Percentiles rank a stretch among this genome's conserved stretches.
Evolutionary conservation across 768 basidiomycete genomes (phyloP).

Genomic region (Amanita rubescens): DNA sequence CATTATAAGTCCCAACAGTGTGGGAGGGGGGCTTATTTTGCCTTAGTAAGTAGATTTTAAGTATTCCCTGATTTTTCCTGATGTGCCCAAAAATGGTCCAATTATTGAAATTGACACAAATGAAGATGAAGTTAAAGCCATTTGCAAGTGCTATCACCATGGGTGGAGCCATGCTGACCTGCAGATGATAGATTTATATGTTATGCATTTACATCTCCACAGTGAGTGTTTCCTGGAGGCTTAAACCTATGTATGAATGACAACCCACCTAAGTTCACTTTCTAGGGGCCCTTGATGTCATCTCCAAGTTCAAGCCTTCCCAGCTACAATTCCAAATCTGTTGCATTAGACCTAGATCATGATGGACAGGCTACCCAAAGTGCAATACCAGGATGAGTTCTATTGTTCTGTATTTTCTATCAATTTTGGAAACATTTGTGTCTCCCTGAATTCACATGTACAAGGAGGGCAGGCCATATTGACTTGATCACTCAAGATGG

Average conservation of each 20-base stretch:
- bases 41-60: too few species aligned
- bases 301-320: constrained; percentile 7
- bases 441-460: constrained; percentile 7
- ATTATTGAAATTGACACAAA: background rate
- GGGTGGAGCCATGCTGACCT: constrained; percentile 4
- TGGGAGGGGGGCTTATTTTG: too few species aligned
- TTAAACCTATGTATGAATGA: background rate
- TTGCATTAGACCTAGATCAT: background rate
- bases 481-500: constrained; percentile 14
- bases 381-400: constrained; percentile 11
- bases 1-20: too few species aligned
- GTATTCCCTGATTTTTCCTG: too few species aligned
- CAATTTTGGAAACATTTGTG: constrained; percentile 1
- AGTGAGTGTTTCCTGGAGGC: background rate
- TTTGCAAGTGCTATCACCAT: constrained; percentile 3
- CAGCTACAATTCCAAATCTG: constrained; percentile 3
- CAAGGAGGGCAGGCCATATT: constrained; percentile 6
- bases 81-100: background rate
- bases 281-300: background rate
- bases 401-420: constrained; percentile 8
- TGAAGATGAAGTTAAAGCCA: background rate
- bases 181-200: background rate
- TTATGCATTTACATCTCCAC: constrained; percentile 4
- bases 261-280: background rate
- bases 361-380: constrained; percentile 7